A percentile compares a stretch with the other conserved stretches of the same genome.
Conservation (phyloP, 495 filamentous ascomycete species). For the Aspergillus hancockii region DNA sequence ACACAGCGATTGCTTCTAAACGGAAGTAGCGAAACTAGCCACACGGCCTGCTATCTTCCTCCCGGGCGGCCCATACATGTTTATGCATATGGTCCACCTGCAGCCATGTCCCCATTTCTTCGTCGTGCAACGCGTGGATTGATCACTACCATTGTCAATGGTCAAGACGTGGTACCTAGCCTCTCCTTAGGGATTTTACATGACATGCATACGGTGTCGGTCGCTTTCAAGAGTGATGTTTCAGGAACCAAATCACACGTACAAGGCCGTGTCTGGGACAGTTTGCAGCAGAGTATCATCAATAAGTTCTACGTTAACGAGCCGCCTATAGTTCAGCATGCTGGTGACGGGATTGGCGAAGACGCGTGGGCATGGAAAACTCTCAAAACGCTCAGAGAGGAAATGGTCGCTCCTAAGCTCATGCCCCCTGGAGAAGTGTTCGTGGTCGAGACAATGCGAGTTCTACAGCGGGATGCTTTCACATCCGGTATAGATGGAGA, state of each 20-base stretch:
- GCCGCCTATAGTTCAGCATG: conserved; percentile 42
- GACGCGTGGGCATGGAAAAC: conserved; percentile 73
- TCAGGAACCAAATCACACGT: conserved; percentile 65
- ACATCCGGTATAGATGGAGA: conserved; percentile 33
- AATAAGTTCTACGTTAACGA: conserved; percentile 51
- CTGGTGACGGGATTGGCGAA: conserved; percentile 54
- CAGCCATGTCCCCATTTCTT: conserved; percentile 71
- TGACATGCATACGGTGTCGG: conserved; percentile 69
- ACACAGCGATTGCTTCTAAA: conserved; percentile 43
- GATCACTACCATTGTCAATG: conserved; percentile 73
- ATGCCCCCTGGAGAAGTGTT: conserved; percentile 79
- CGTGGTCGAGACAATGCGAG: conserved; percentile 63
- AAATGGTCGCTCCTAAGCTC: conserved; percentile 70
- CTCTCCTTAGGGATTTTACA: conserved; percentile 74
- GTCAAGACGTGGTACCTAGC: conserved; percentile 70
- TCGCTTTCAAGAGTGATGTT: conserved; percentile 71
- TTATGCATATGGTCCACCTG: conserved; percentile 77
- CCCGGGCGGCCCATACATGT: conserved; percentile 71
- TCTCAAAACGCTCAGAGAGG: conserved; percentile 63
- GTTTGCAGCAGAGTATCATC: conserved; percentile 49
- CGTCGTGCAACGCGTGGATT: conserved; percentile 71
- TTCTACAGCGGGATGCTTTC: conserved; percentile 61
- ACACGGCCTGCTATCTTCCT: conserved; percentile 53
- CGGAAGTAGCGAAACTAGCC: conserved; percentile 24
- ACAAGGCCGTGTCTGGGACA: conserved; percentile 63